Evolutionary conservation across 306 rosid species (phyloP).

Genomic region (Cicer chorassanicum): DNA sequence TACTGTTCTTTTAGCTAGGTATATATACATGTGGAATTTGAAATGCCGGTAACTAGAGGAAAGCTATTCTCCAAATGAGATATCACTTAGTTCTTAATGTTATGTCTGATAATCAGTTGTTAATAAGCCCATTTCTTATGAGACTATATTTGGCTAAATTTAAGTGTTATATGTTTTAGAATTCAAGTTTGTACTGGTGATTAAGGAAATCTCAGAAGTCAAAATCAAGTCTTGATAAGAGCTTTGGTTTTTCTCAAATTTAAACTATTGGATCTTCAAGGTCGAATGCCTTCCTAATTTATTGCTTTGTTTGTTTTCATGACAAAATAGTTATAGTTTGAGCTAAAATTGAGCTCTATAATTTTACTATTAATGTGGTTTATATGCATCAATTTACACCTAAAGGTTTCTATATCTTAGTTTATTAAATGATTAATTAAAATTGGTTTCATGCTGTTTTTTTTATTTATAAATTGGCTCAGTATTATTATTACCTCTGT

Average conservation of each 20-base stretch:
- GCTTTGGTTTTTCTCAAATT: not conserved
- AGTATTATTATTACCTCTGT: not conserved
- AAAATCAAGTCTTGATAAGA: not conserved
- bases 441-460: not conserved
- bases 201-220: not conserved
- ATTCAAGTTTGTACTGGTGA: not conserved
- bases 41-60: constrained; percentile 24
- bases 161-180: not conserved
- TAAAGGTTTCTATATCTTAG: not conserved
- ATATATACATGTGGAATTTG: not conserved
- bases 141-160: constrained; percentile 2
- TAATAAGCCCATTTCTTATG: not conserved
- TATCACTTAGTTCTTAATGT: not conserved
- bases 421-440: not conserved
- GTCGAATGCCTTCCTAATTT: no score
- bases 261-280: no score
- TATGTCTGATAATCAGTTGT: constrained; percentile 21
- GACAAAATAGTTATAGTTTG: no score
- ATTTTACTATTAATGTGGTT: not conserved
- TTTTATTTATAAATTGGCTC: no score
- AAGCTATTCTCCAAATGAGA: constrained; percentile 5
- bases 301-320: no score
- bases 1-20: constrained; percentile 12
- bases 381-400: not conserved
- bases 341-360: no score